These are phyloP conservation scores for Aspergillus sp. DNA, from an alignment of 2,329 filamentous ascomycete genomes.

Conservation along the genomic window DNA sequence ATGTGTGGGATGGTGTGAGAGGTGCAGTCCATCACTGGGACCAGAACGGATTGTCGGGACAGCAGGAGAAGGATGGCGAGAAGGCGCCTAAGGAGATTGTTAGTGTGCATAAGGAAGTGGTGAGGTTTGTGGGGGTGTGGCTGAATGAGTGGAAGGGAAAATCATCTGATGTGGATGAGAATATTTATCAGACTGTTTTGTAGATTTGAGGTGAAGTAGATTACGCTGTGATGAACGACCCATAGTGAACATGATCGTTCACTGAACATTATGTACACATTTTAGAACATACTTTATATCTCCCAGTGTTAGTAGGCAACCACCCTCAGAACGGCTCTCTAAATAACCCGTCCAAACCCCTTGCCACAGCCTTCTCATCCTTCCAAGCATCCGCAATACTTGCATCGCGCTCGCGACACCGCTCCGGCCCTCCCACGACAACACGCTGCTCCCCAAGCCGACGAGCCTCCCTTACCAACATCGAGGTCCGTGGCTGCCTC, in stretches of 20 bases:
- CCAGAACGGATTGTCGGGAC: constrained; percentile 21
- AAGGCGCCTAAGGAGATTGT: constrained; percentile 55
- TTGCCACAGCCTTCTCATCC: neutral
- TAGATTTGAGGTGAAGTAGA: neutral
- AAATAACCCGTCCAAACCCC: neutral
- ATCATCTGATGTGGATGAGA: neutral
- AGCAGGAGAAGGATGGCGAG: constrained; percentile 50
- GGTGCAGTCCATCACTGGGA: constrained; percentile 76
- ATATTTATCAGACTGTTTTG: neutral
- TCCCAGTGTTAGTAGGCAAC: neutral
- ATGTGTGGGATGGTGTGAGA: constrained; percentile 34
- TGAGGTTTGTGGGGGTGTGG: constrained; percentile 68
- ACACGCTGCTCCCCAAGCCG: constrained; percentile 3
- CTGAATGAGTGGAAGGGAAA: constrained; percentile 57
- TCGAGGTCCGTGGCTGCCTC: constrained; percentile 1
- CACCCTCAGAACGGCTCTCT: neutral
- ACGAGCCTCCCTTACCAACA: constrained; percentile 5
- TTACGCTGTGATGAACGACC: neutral
- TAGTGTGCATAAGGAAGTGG: constrained; percentile 60
- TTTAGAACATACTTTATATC: neutral
- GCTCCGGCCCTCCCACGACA: neutral
- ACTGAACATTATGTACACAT: neutral
- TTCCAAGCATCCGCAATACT: neutral
- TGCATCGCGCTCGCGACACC: constrained; percentile 5
- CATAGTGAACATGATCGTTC: neutral